Evolutionary conservation across 2,329 filamentous ascomycete genomes (phyloP), one percentile per base, ranked within the genome.

Genomic region (Neopestalotiopsis sp.): DNA sequence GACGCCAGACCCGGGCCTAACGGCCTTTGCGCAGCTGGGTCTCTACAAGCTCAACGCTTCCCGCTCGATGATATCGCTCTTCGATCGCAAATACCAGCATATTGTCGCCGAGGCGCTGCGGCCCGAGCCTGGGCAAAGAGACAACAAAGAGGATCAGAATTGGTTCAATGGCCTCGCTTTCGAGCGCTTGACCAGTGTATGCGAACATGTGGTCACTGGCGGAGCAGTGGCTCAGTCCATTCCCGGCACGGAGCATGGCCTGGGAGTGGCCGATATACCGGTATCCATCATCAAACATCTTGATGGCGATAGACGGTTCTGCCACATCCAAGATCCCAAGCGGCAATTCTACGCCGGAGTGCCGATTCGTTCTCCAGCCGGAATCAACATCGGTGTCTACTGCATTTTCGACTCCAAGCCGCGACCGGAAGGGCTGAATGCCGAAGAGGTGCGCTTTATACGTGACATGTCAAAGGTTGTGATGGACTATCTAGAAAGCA

Each of bases 81-180:
- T 88, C 69, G 86, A 87, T 70, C 76, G 75, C 5, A 78, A 79
- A 6, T 74, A 80, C 60, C 85, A 89, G 69, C 81, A 86, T 70
- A 77, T 88, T 24, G 76, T 88, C 17, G 85, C 85, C 67, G 86
- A 88, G 70, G 84, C 85, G 4, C 85, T 84, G 0, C 76, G 82
- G 4, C 81, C 80, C 0, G 72, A 87, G 6, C 56, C 67, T 9
- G 24, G 42, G 6, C 38, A 64, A 1, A 20, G 14, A 14, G 61
- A 24, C n/a, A 40, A 34, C 10, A 68, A 69, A 28, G 67, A 17
- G 1, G 67, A 69, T 60, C 65, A 72, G n/a, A 64, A 75, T 2
- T 74, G 74, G 73, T 72, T 78, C 4, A 75, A 76, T 65, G 76
- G 77, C 1, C 76, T 73, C 6, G 75, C 75, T 38, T 75, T 80